Evolutionary conservation across 805 yeast species (phyloP), one percentile per base, ranked within the genome.

Genomic region (Wickerhamiella nectarea): DNA sequence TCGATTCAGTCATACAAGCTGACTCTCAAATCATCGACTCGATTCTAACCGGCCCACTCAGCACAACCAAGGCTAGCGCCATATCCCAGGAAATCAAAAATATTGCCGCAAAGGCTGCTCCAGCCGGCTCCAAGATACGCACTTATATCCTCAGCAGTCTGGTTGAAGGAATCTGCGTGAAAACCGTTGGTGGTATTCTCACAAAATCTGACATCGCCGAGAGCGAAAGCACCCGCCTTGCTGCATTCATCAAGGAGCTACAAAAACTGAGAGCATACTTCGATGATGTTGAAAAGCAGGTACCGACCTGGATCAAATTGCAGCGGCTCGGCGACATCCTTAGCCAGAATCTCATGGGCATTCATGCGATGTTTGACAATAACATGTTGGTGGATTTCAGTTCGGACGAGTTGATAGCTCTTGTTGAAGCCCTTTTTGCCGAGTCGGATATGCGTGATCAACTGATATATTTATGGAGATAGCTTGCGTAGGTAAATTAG

Each of bases 281-380:
- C 20, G 40, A 19, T 7, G 48, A 53, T 15, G 46, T 53, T 25
- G 38, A 34, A 4, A 42, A 19, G 4, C 20, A 46, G 4, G 56
- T 61, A 9, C 63, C 63, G 5, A 55, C 61, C 14, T 63, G 67
- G 67, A 49, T 59, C 46, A 64, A 64, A 48, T 53, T 64, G 24
- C 58, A 59, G 44, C 56, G 58, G 41, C 50, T 63, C 18, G 51
- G 50, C 11, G 56, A 57, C 41, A 46, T 63, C n/a, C 53, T 63
- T 12, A 52, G 53, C 28, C 51, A 61, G 45, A 60, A 50, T 28
- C 46, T 63, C 39, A 58, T 50, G 1, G 56, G 55, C 11, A 62
- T 63, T 17, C 35, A 46, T 36, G 56, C 51, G 25, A 39, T 64
- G 49, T 50, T 46, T 25, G 50, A 49, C n/a, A 49, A 50, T 11